Evolutionary conservation across 73 alveolate genomes (phyloP).

Genomic region (Paramecium sonneborni): DNA sequence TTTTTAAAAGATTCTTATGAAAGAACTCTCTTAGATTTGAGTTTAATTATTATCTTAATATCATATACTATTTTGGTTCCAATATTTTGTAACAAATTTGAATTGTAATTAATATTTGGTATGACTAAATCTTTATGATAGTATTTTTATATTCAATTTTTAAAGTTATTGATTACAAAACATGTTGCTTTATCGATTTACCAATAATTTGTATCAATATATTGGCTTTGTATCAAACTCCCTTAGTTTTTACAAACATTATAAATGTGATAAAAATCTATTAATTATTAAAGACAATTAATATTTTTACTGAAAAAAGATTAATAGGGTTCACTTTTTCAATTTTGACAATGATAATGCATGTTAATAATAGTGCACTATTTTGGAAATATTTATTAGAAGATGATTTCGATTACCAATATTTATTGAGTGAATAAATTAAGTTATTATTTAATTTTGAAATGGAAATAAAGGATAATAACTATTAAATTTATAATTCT

Average conservation of each 20-base stretch:
- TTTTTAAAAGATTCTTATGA: constrained; percentile 20
- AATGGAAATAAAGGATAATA: background rate
- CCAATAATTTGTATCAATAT: background rate
- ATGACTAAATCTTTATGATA: background rate
- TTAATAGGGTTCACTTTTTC: background rate
- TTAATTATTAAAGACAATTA: background rate
- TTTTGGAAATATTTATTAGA: background rate
- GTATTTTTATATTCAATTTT: background rate
- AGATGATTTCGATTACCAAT: background rate
- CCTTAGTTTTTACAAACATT: background rate
- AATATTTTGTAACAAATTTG: background rate
- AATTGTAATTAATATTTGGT: background rate
- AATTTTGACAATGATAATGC: background rate
- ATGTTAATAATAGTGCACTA: background rate
- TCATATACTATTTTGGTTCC: background rate
- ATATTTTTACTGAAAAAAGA: background rate
- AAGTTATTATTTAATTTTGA: background rate
- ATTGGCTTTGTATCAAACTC: background rate
- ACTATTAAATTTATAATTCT: background rate
- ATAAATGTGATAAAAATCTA: background rate
- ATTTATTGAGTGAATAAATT: background rate
- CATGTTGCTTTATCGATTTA: background rate
- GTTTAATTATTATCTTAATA: background rate
- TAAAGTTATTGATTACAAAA: background rate
- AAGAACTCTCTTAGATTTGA: background rate